These are phyloP conservation scores for Candida nemodendra DNA, from an alignment of 805 yeast species.

Conservation along the genomic window DNA sequence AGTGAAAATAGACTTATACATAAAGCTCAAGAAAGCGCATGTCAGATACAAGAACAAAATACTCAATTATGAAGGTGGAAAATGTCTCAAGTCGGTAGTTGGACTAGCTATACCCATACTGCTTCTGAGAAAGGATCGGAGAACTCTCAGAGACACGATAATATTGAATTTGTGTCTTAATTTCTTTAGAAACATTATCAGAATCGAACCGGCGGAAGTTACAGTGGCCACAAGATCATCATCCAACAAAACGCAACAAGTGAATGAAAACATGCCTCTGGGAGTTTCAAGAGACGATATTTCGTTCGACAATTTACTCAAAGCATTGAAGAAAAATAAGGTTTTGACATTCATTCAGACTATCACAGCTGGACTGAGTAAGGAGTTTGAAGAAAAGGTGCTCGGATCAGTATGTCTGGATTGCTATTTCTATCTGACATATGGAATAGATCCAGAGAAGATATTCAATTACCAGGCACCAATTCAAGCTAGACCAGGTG, in stretches of 20 bases:
- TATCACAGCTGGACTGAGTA: constrained; percentile 60
- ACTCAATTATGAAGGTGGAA: constrained; percentile 56
- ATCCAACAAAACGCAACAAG: constrained; percentile 30
- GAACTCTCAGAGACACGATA: constrained; percentile 70
- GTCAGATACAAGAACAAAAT: constrained; percentile 67
- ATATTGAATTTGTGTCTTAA: constrained; percentile 69
- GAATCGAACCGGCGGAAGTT: constrained; percentile 68
- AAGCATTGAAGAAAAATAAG: constrained; percentile 62
- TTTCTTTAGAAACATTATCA: constrained; percentile 74
- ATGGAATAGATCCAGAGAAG: constrained; percentile 48
- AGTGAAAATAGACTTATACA: constrained; percentile 55
- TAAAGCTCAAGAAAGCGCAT: constrained; percentile 66
- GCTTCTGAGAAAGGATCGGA: constrained; percentile 46
- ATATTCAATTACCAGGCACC: constrained; percentile 21
- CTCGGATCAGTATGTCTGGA: constrained; percentile 69
- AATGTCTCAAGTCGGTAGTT: constrained; percentile 64
- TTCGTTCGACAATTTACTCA: constrained; percentile 55
- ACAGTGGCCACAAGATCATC: constrained; percentile 45
- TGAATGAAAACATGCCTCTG: constrained; percentile 47
- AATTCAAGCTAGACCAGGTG: constrained; percentile 3
- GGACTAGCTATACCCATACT: constrained; percentile 66
- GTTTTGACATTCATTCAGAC: constrained; percentile 75
- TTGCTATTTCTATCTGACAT: constrained; percentile 59
- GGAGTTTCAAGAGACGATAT: constrained; percentile 66
- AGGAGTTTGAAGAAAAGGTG: constrained; percentile 58